These are phyloP conservation scores for Diplocarpon mali DNA, from an alignment of 2,329 filamentous ascomycete species.

Conservation along the genomic window DNA sequence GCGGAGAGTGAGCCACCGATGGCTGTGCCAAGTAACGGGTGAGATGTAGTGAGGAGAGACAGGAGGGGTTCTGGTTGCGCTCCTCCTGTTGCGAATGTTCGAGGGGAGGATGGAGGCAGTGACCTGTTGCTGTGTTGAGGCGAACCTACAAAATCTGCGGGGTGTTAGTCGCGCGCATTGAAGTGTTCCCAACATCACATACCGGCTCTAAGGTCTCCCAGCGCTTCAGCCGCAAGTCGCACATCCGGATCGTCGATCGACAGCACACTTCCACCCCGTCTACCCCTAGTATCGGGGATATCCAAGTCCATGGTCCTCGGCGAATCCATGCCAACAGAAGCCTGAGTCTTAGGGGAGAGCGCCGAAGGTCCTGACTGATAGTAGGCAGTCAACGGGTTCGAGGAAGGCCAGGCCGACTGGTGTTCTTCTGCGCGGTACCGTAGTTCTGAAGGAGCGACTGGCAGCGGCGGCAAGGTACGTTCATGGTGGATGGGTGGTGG, in stretches of 20 bases:
- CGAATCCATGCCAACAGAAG: conserved; percentile 15
- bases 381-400: conserved; percentile 27
- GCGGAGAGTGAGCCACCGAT: conserved; percentile 77
- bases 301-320: conserved; percentile 26
- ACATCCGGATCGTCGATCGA: conserved; percentile 55
- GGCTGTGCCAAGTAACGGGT: conserved; percentile 75
- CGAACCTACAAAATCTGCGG: conserved; percentile 54
- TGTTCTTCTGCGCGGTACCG: conserved; percentile 20
- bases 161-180: conserved; percentile 12
- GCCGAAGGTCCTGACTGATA: conserved; percentile 25
- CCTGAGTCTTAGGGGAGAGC: conserved; percentile 21
- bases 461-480: conserved; percentile 23
- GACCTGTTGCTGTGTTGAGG: conserved; percentile 32
- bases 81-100: conserved; percentile 21
- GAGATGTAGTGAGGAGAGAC: conserved; percentile 75
- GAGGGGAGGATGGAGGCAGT: conserved; percentile 28
- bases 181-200: conserved; percentile 26
- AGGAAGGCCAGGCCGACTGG: conserved; percentile 25
- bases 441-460: conserved; percentile 16
- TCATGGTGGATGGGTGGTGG: conserved; percentile 23
- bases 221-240: conserved; percentile 60
- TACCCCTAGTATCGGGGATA: conserved; percentile 20
- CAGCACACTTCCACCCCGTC: conserved; percentile 26
- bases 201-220: conserved; percentile 67
- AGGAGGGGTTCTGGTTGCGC: conserved; percentile 64